A percentile compares a stretch with the other conserved stretches of the same genome.
These are phyloP conservation scores for Dothistroma pini DNA, from an alignment of 2,329 filamentous ascomycete genomes.

Conservation along the genomic window DNA sequence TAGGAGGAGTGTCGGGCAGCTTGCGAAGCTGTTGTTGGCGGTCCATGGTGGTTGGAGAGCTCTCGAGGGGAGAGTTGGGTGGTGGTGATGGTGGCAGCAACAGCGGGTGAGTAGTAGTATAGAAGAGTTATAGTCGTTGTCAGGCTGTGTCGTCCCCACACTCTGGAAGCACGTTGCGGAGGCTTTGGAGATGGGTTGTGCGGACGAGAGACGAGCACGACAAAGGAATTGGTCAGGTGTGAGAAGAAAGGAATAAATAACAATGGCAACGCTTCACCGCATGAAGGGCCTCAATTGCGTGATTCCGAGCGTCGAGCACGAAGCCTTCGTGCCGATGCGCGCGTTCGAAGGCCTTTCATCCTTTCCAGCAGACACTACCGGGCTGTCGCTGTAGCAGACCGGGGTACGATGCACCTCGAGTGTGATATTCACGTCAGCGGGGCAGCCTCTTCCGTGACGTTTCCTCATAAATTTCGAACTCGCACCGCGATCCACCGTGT, in stretches of 20 bases:
- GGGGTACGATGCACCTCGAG: too few relatives aligned
- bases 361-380: neutral
- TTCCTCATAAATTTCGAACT: constrained; percentile 22
- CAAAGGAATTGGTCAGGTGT: neutral
- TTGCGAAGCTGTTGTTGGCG: constrained; percentile 31
- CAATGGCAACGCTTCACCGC: neutral
- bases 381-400: neutral
- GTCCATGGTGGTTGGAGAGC: constrained; percentile 14
- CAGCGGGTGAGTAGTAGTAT: neutral
- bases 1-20: constrained; percentile 35
- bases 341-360: too few relatives aligned
- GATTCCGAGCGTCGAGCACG: constrained; percentile 1
- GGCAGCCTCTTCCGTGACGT: neutral
- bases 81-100: neutral
- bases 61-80: neutral
- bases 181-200: constrained; percentile 5
- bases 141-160: neutral
- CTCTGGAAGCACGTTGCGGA: neutral
- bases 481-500: constrained; percentile 2
- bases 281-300: neutral
- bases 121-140: neutral
- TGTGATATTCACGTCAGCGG: neutral
- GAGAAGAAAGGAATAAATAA: constrained; percentile 3
- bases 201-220: neutral
- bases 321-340: too few relatives aligned